Evolutionary conservation across 1,284 basidiomycete genomes (phyloP).

Genomic region (Dichomitus squalens): DNA sequence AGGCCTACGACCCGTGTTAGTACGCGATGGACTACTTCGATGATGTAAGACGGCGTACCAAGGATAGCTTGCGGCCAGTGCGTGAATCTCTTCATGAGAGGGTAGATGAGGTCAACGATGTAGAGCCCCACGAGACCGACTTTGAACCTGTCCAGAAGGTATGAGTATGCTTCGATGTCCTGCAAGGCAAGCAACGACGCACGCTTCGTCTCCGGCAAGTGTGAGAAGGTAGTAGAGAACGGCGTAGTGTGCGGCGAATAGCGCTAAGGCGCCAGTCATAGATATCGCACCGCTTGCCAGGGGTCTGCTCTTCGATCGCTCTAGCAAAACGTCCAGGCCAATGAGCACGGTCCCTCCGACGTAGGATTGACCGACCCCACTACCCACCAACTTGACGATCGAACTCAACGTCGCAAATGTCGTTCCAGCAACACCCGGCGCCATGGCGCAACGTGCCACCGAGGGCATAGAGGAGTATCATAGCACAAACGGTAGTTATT

Average conservation of each 20-base stretch:
- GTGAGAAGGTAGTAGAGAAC: constrained; percentile 33
- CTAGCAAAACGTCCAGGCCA: constrained; percentile 18
- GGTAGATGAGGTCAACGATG: constrained; percentile 40
- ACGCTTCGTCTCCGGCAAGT: constrained; percentile 8
- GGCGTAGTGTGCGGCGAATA: constrained; percentile 39
- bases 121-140: constrained; percentile 41
- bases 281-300: constrained; percentile 38
- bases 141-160: constrained; percentile 31
- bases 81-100: background rate
- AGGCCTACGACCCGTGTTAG: background rate
- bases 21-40: too few relatives aligned
- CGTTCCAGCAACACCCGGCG: constrained; percentile 20
- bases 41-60: background rate
- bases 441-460: constrained; percentile 13
- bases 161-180: background rate
- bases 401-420: constrained; percentile 28
- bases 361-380: background rate
- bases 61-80: background rate
- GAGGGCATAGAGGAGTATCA: background rate
- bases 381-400: constrained; percentile 28
- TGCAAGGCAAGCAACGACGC: background rate
- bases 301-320: constrained; percentile 43
- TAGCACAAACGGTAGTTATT: background rate
- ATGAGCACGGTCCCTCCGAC: background rate
- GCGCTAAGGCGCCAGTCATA: constrained; percentile 38